Base-by-base conservation (phyloP, 352 stramenopile species). In the Pythium brachiatum region DNA sequence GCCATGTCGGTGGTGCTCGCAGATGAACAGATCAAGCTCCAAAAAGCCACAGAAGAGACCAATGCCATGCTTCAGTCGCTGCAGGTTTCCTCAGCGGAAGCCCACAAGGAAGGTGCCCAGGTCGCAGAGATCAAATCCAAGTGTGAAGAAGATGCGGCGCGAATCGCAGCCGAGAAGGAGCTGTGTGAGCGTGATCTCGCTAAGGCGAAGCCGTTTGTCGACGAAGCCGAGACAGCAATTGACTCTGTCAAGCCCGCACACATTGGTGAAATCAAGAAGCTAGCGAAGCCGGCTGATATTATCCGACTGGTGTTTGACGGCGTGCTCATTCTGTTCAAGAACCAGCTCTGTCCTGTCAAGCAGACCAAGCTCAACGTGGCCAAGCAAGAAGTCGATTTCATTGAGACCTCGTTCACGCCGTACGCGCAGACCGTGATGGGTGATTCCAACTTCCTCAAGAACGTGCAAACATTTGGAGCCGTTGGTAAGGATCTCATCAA, bases 281-380 rank as follows among this genome's bases (percentile, higher is more conserved):
- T 99, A 0, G 87, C 92, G 8, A 99, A 99, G 62, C 97, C 97
- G 0, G 93, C 92, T n/a, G 95, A 99, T 69, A 99, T 99, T 60
- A 99, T 99, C 69, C 97, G 98, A 36, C 76, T 99, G 1, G 95
- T 99, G 41, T 99, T 99, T 66, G 97, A 99, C 71, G 95, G 96
- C 50, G 95, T 99, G 60, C 68, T 99, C 13, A 98, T 99, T 64
- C 68, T 99, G 16, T 99, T 99, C 72, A 96, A 98, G 61, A 76
- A 96, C 62, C 90, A 91, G 50, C 66, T 99, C 20, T 94, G 92
- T 32, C 66, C 75, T 0, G 88, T 98, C 29, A 98, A 98, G 74
- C 81, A 83, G 7, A 92, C 88, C 51, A 98, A 98, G 75, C 79
- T 98, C 13, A 98, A 96, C 38, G 95, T 99, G 16, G 93, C 94